Conservation (phyloP, 2,329 filamentous ascomycete genomes). For the Cadophora gregata region DNA sequence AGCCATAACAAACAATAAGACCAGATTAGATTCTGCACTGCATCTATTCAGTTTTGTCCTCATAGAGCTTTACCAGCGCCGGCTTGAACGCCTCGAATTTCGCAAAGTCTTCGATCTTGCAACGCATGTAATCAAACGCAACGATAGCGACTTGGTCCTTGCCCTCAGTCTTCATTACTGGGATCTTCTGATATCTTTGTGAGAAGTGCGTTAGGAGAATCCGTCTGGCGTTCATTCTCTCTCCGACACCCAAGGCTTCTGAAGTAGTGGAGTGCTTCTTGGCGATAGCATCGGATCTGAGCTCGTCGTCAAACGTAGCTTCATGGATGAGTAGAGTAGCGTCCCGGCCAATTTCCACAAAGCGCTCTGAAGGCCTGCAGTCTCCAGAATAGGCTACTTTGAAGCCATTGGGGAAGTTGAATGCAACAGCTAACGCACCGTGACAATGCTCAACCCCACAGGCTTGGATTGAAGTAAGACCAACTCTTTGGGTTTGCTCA, state of each 20-base stretch:
- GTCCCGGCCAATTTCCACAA: conserved; percentile 72
- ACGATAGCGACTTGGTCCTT: conserved; percentile 69
- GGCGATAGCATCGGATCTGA: conserved; percentile 75
- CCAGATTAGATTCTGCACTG: neutral
- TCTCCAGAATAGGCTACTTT: conserved; percentile 94
- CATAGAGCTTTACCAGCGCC: conserved; percentile 63
- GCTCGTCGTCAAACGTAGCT: conserved; percentile 92
- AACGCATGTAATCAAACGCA: conserved; percentile 80
- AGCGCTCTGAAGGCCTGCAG: conserved; percentile 77
- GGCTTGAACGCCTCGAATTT: conserved; percentile 68
- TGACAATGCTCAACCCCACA: conserved; percentile 79
- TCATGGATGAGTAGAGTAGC: conserved; percentile 92
- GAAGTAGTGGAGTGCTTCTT: conserved; percentile 92
- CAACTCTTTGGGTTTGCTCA: conserved; percentile 56
- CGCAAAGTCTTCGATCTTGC: conserved; percentile 73
- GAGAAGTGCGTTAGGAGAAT: conserved; percentile 93
- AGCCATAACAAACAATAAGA: neutral
- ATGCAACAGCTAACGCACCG: conserved; percentile 74
- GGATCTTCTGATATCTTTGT: conserved; percentile 74
- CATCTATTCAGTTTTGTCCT: conserved; percentile 42
- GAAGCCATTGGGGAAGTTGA: conserved; percentile 81
- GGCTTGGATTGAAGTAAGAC: conserved; percentile 70
- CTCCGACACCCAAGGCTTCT: conserved; percentile 81
- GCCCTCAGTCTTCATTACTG: conserved; percentile 48
- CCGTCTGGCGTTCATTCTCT: conserved; percentile 77